Conservation (phyloP, 2,329 filamentous ascomycete genomes). For the Elsinoe arachidis region DNA sequence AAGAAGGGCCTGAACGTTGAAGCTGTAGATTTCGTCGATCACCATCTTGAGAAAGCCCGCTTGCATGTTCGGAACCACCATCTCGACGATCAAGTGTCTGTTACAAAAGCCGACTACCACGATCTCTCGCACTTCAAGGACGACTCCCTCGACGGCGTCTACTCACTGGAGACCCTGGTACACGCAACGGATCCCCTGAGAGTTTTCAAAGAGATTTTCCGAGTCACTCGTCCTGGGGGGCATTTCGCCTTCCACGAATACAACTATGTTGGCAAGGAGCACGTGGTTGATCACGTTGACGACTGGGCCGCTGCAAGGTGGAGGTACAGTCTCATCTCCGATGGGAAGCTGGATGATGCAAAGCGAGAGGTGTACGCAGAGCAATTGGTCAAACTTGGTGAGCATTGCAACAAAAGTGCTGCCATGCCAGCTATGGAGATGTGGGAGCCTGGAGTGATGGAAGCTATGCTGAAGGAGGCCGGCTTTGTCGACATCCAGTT, state of each 20-base stretch:
- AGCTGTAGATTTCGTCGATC: background rate
- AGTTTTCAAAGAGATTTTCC: background rate
- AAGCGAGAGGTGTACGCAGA: background rate
- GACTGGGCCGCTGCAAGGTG: background rate
- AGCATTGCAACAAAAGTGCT: background rate
- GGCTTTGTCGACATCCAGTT: background rate
- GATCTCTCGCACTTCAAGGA: background rate
- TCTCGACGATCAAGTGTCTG: background rate
- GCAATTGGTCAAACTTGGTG: background rate
- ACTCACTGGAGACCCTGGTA: background rate
- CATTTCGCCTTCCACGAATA: background rate
- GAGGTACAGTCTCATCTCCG: background rate
- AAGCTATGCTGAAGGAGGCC: background rate
- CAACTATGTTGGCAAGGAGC: background rate
- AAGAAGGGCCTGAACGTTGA: background rate
- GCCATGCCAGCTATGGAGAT: background rate
- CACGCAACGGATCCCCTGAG: background rate
- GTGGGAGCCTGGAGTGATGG: background rate
- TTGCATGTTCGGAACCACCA: background rate
- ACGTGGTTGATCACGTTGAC: background rate
- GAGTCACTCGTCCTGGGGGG: background rate
- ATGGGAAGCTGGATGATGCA: background rate
- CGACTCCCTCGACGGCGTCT: background rate
- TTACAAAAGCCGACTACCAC: background rate
- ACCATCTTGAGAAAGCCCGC: background rate